Evolutionary conservation across 768 basidiomycete species (phyloP), one percentile per base, ranked within the genome.

Genomic region (Lanmaoa rubissima): DNA sequence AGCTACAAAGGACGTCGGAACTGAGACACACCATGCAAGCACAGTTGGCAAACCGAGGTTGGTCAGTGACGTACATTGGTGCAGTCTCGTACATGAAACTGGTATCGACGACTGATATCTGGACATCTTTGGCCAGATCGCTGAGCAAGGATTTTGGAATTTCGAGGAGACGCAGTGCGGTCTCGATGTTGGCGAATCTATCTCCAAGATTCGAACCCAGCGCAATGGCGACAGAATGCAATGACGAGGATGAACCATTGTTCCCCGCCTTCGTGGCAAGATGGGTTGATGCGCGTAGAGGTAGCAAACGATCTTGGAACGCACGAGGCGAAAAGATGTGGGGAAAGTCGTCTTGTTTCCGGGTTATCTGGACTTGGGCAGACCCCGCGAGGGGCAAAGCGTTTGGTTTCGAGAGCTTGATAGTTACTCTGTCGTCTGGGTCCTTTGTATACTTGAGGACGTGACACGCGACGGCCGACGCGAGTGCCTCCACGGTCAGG

Each of bases 21-120:
- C 11, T 39, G 9, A 46, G 46, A 78, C 90, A 54, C 58, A 97
- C 96, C 73, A 94, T 76, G 59, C 94, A 90, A n/a, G 91, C 92
- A 61, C 91, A 90, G 65, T 98, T 99, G 57, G 90, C 81, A 73
- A 98, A 98, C 36, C 78, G 76, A 13, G 87, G 89, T 69, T 99
- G 97, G 55, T 97, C 88, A 12, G 83, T 83, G 42, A 96, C 88
- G 69, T 99, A 98, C 97, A 99, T 98, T 0, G 97, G 92, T 12
- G 87, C 79, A 19, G 90, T 94, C 73, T 98, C 90, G 68, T 99
- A 99, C 76, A 98, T 69, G 73, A 94, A 92, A 67, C 93, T 94
- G 1, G 93, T 94, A 63, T 92, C 80, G 21, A 86, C 70, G 32
- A 96, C 76, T 14, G 66, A 66, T 2, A 79, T 69, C 24, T 63